A percentile compares a stretch with the other conserved stretches of the same genome.
Evolutionary conservation across 139 green algal species (phyloP).

Genomic region (Haematococcus lacustris): DNA sequence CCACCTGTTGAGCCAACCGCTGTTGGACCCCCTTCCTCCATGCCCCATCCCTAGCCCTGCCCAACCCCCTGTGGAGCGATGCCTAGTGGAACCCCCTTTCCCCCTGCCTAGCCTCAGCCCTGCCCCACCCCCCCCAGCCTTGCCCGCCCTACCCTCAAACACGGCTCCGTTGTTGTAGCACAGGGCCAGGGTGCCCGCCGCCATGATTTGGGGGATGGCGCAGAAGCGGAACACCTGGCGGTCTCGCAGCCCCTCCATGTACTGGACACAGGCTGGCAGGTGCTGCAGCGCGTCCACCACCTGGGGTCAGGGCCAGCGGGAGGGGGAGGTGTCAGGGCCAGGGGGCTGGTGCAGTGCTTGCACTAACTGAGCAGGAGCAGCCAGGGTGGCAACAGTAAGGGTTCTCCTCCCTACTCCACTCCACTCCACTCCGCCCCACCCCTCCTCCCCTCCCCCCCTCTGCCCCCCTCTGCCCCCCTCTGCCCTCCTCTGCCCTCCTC

Average conservation of each 20-base stretch:
- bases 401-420: no score
- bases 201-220: conserved; percentile 96
- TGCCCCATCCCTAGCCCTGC: neutral
- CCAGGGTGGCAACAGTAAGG: no score
- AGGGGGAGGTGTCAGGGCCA: no score
- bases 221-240: conserved; percentile 88
- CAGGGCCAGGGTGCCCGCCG: conserved; percentile 76
- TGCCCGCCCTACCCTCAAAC: conserved; percentile 60
- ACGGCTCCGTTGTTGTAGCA: conserved; percentile 93
- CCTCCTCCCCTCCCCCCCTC: no score
- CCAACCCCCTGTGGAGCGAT: neutral
- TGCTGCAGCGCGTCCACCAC: conserved; percentile 77
- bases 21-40: neutral
- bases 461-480: no score
- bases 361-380: no score
- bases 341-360: no score
- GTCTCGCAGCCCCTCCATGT: conserved; percentile 68
- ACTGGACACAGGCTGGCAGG: conserved; percentile 24
- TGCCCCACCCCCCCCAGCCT: no score
- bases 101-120: neutral
- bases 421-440: no score
- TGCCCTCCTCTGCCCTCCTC: no score
- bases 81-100: neutral
- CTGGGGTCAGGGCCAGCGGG: conserved; percentile 24
- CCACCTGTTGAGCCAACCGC: neutral